These are phyloP conservation scores for Ophiocordyceps camponoti-saundersi DNA, from an alignment of 2,329 filamentous ascomycete genomes.

Conservation along the genomic window DNA sequence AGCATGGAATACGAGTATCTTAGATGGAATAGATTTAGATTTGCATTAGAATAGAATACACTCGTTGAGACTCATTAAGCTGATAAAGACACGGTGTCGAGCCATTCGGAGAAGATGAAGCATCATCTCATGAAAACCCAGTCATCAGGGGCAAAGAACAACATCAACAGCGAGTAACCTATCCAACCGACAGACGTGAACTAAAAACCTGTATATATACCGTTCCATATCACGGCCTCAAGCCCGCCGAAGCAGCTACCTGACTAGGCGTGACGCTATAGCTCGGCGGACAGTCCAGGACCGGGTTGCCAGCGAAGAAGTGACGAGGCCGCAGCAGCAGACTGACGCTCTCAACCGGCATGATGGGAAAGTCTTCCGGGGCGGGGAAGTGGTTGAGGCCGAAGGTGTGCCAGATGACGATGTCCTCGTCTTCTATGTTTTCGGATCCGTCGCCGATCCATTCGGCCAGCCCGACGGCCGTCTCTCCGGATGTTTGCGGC, in stretches of 20 bases:
- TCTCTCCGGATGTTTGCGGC: slow-evolving; percentile 24
- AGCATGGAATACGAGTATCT: too few relatives aligned
- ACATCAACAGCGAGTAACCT: too few relatives aligned
- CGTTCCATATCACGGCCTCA: too few relatives aligned
- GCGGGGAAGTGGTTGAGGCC: slow-evolving; percentile 44
- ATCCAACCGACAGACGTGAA: too few relatives aligned
- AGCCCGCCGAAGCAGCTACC: background rate
- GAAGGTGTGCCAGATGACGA: slow-evolving; percentile 33
- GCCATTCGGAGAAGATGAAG: too few relatives aligned
- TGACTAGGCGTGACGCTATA: background rate
- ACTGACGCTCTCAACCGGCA: slow-evolving; percentile 42
- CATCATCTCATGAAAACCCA: too few relatives aligned
- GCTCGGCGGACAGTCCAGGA: background rate
- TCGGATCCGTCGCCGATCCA: slow-evolving; percentile 30
- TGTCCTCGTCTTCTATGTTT: slow-evolving; percentile 28
- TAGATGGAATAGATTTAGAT: too few relatives aligned
- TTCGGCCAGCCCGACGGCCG: slow-evolving; percentile 16
- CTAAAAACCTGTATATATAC: too few relatives aligned
- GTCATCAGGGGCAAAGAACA: too few relatives aligned
- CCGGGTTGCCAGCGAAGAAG: slow-evolving; percentile 21
- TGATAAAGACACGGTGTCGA: too few relatives aligned
- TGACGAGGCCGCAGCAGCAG: slow-evolving; percentile 32
- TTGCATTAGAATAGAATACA: too few relatives aligned
- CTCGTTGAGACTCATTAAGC: too few relatives aligned
- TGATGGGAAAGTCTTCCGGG: slow-evolving; percentile 50